Base-by-base conservation (phyloP, 495 filamentous ascomycete species). In the Alectoria sarmentosa region DNA sequence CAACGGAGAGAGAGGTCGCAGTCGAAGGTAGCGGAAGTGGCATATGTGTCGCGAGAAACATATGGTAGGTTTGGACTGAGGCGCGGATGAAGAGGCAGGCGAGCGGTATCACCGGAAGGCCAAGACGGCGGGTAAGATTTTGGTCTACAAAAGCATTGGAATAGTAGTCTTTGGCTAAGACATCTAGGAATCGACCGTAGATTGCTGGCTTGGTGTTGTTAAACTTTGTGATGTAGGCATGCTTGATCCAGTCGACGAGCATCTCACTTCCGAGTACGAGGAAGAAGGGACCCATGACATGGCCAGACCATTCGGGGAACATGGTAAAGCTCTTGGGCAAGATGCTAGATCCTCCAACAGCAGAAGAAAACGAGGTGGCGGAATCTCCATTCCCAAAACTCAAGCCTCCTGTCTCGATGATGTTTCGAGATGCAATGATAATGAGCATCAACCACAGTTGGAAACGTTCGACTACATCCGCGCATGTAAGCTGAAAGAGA, bases 181-280 rank as follows among this genome's bases (percentile, higher is more conserved):
- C 86, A 71, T 99, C 94, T 19, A 97, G 79, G 73, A 94, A 97
- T 38, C 90, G 85, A 19, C 83, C 81, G 71, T 99, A 98, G 48
- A 99, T 86, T 4, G 82, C 87, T 26, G 95, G 95, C 48, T 92
- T 90, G 59, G 89, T 89, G 68, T 94, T 95, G 79, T 99, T 99
- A 79, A 99, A 99, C 74, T 99, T 99, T 66, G 85, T 91, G 73
- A 98, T 94, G 73, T 96, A 99, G 17, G 90, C 90, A 71, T 99
- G 94, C 73, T 99, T 99, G 66, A 96, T 77, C 90, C 90, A 97
- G 73, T 99, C 94, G 1, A 99, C 94, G 2, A 96, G 75, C 89
- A 96, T 96, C 76, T 99, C 94, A 36, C 90, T 94, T 15, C 92
- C 92, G 13, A 99, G 82, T 7, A 98, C 94, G 0, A 99, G 82